These are phyloP conservation scores for Mallotus repandus DNA, from an alignment of 441 rosid genomes.

Conservation along the genomic window DNA sequence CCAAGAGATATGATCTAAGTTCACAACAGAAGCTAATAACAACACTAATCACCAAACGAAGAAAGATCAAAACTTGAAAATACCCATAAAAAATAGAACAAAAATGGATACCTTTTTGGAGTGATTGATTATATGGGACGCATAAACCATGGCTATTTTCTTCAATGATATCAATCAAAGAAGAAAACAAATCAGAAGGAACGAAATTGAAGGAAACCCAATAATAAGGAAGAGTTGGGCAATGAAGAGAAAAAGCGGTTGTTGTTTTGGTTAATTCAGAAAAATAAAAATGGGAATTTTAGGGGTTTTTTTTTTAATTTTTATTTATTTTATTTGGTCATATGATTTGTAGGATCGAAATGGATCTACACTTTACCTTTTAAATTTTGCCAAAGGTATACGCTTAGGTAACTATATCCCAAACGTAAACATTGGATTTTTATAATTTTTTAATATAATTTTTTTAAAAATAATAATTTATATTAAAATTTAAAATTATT, in stretches of 20 bases:
- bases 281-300: too few species aligned
- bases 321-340: too few species aligned
- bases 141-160: constrained; percentile 50
- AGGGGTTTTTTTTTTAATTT: too few species aligned
- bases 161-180: neutral
- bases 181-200: neutral
- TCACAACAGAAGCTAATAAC: neutral
- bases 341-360: too few species aligned
- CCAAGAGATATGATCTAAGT: constrained; percentile 1
- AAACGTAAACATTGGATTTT: too few species aligned
- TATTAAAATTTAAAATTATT: too few species aligned
- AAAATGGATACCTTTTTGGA: constrained; percentile 49
- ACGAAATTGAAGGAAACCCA: neutral
- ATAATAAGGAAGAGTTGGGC: neutral
- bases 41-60: neutral
- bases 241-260: neutral
- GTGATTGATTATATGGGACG: constrained; percentile 56
- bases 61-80: neutral
- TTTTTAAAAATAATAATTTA: too few species aligned
- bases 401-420: too few species aligned
- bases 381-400: too few species aligned
- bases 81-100: neutral
- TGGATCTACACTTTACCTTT: too few species aligned
- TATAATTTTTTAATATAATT: too few species aligned
- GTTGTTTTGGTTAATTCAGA: too few species aligned